phyloP scores from a whole-genome alignment of 257 asterid genomes.

The Rubia yunnanensis region DNA sequence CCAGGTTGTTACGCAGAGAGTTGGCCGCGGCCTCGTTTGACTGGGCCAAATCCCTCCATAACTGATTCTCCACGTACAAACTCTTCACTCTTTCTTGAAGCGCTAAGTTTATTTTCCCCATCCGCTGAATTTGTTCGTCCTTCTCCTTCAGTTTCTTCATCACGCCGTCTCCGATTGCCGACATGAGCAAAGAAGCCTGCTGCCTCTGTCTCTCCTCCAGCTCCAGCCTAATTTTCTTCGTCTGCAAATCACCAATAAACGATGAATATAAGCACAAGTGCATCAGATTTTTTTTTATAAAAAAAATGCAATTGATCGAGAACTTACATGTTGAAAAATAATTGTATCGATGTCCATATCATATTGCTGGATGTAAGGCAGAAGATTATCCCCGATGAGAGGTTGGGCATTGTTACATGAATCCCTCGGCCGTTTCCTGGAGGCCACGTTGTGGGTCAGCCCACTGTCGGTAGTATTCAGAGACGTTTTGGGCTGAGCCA shows the following conservation, averaged over 20 bases:
- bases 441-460: slow-evolving; percentile 26
- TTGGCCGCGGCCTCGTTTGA: slow-evolving; percentile 69
- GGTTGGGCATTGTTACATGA: slow-evolving; percentile 8
- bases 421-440: slow-evolving; percentile 55
- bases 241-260: slow-evolving; percentile 17
- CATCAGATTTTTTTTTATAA: not conserved
- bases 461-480: slow-evolving; percentile 54
- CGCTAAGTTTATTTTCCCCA: slow-evolving; percentile 44
- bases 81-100: slow-evolving; percentile 53
- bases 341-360: slow-evolving; percentile 52
- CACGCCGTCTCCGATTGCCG: slow-evolving; percentile 48
- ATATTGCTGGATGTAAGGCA: slow-evolving; percentile 43
- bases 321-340: slow-evolving; percentile 58
- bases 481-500: slow-evolving; percentile 41
- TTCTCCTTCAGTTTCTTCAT: slow-evolving; percentile 47
- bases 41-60: slow-evolving; percentile 67
- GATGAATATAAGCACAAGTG: not conserved
- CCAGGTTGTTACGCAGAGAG: slow-evolving; percentile 50
- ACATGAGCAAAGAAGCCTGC: slow-evolving; percentile 32
- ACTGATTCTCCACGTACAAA: slow-evolving; percentile 51
- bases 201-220: slow-evolving; percentile 65
- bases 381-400: slow-evolving; percentile 31
- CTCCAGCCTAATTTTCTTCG: slow-evolving; percentile 47
- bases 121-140: slow-evolving; percentile 58
- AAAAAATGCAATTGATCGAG: too few species aligned